Evolutionary conservation across 2,329 filamentous ascomycete species (phyloP).

Genomic region (Alternaria brassicae): DNA sequence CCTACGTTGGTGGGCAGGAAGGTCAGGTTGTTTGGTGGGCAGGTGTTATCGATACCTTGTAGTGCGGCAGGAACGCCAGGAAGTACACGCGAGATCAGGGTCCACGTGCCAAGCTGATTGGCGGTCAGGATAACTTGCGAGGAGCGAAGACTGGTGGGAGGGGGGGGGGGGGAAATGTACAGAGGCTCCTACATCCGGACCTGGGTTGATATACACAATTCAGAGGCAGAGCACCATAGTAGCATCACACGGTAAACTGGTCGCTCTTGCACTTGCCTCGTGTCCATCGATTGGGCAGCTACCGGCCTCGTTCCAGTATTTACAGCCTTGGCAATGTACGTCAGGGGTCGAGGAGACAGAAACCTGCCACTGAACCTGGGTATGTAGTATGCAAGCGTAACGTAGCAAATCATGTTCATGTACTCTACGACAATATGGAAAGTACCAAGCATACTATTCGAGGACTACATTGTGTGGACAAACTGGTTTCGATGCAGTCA

Average conservation of each 20-base stretch:
- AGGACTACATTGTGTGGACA: constrained; percentile 1
- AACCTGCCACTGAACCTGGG: constrained; percentile 21
- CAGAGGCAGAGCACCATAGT: neutral
- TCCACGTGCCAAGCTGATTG: constrained; percentile 46
- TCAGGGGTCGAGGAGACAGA: constrained; percentile 19
- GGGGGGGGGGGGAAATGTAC: neutral
- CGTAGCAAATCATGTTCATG: neutral
- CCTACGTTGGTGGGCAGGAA: constrained; percentile 22
- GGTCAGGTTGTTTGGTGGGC: constrained; percentile 19
- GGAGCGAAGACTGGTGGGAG: neutral
- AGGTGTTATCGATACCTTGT: constrained; percentile 21
- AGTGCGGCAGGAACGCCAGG: constrained; percentile 9
- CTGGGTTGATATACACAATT: neutral
- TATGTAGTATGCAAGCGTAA: neutral
- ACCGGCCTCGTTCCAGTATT: constrained; percentile 10
- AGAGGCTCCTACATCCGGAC: neutral
- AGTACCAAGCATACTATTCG: neutral
- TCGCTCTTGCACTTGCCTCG: constrained; percentile 6
- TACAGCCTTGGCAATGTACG: constrained; percentile 27
- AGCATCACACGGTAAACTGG: constrained; percentile 3
- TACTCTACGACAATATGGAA: neutral
- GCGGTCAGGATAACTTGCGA: constrained; percentile 13
- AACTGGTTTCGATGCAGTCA: constrained; percentile 1
- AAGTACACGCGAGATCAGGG: constrained; percentile 25
- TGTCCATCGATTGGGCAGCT: neutral